Evolutionary conservation across 78 protist genomes (phyloP).

Genomic region (Planoprotostelium fungivorum): DNA sequence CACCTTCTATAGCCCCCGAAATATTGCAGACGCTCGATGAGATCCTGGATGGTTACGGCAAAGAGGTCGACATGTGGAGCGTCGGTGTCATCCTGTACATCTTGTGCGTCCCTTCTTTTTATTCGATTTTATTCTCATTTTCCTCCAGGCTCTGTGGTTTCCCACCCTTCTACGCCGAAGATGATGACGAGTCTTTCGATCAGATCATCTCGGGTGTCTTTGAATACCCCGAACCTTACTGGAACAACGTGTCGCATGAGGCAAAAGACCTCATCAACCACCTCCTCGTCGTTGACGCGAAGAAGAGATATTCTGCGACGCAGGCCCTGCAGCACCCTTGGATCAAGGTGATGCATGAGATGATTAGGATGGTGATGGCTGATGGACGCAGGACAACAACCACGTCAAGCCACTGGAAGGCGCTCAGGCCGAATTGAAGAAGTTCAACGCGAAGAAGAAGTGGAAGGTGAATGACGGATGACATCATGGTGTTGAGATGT

Average conservation of each 20-base stretch:
- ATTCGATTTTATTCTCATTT: neutral
- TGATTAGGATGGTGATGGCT: neutral
- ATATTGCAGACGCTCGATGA: slow-evolving; percentile 22
- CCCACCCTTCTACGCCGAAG: slow-evolving; percentile 69
- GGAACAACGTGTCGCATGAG: slow-evolving; percentile 29
- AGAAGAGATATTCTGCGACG: slow-evolving; percentile 26
- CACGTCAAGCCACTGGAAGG: neutral
- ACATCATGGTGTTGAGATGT: too few relatives aligned
- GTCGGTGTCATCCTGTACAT: slow-evolving; percentile 70
- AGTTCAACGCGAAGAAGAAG: neutral
- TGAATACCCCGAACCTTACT: slow-evolving; percentile 48
- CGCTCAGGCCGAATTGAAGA: neutral
- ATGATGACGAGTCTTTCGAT: slow-evolving; percentile 56
- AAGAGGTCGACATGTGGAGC: slow-evolving; percentile 68
- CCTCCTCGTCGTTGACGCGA: slow-evolving; percentile 43
- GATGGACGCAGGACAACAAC: neutral
- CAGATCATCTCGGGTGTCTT: slow-evolving; percentile 55
- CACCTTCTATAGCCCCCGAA: slow-evolving; percentile 70
- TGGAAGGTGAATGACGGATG: neutral
- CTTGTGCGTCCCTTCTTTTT: slow-evolving; percentile 14
- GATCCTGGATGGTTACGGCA: slow-evolving; percentile 49
- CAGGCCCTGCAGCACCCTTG: slow-evolving; percentile 53
- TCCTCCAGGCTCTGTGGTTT: slow-evolving; percentile 49
- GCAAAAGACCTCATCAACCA: slow-evolving; percentile 63
- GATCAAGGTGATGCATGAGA: slow-evolving; percentile 12